Base-by-base conservation (phyloP, 805 yeast species). In the Vanderwaltozyma polyspora region DNA sequence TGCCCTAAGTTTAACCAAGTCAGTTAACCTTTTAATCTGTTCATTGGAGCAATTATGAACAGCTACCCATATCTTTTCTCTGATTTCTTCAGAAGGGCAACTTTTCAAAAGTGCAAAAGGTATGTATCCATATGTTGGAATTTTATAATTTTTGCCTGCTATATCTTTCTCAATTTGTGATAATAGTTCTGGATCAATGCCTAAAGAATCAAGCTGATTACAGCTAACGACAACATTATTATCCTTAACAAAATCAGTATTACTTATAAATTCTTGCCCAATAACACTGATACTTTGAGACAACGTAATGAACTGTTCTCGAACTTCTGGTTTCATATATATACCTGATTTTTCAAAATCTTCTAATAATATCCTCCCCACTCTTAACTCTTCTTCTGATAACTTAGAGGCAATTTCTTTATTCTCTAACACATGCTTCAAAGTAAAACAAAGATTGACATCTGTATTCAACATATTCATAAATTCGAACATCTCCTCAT, bases 271-370 rank as follows among this genome's bases (percentile, higher is more conserved):
- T 18, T 76, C 73, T 41, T 91, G 89, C 0, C 96, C 96, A 14
- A 76, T 60, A 6, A 79, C 59, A 1, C 95, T 80, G 16, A 91
- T 85, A 39, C 77, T 72, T 42, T 82, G 91, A 2, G 94, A 82
- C 26, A 85, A 59, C 15, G 72, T 68, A 22, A 91, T 84, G 53
- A 89, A 91, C 41, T 73, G 69, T 11, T 71, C 66, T 38, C 89
- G 66, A 1, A 79, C 70, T 17, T 64, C 60, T 0, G 75, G 71
- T 43, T 73, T 76, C 78, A 86, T 76, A 48, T 78, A 79, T 22
- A 87, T 81, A 0, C 97, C 98, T 0, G 95, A 83, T 44, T 85
- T 77, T 45, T 82, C 81, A 51, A 91, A 91, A 57, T 91, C 98
- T 29, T 80, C 74, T 41, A 79, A 64, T 18, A 91, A 64, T 31